Conservation (phyloP, 2,329 filamentous ascomycete genomes). For the Pyricularia grisea region DNA sequence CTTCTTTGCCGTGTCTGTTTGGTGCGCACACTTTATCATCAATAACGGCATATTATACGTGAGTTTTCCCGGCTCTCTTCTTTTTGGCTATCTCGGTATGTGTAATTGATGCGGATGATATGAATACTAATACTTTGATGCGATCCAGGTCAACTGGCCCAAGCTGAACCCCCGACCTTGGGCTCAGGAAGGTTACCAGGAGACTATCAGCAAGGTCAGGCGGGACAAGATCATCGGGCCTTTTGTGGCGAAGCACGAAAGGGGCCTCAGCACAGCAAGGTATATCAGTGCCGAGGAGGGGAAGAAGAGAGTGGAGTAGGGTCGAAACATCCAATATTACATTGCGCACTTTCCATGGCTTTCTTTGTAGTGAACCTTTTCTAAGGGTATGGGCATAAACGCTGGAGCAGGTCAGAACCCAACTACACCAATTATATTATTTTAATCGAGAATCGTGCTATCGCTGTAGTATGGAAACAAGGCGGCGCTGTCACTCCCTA, state of each 20-base stretch:
- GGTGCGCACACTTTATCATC: conserved; percentile 69
- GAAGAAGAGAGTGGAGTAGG: conserved; percentile 91
- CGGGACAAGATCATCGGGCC: conserved; percentile 75
- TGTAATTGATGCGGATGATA: background rate
- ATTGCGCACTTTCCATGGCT: background rate
- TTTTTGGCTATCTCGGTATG: background rate
- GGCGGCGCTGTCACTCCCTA: background rate
- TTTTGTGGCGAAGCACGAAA: conserved; percentile 65
- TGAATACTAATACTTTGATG: background rate
- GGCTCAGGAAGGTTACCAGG: conserved; percentile 79
- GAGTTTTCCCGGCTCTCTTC: conserved; percentile 32
- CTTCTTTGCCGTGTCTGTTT: conserved; percentile 61
- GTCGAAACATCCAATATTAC: background rate
- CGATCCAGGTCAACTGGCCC: conserved; percentile 83
- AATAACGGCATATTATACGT: conserved; percentile 89
- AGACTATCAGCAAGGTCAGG: conserved; percentile 72
- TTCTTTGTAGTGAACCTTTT: background rate
- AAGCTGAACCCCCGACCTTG: conserved; percentile 86
- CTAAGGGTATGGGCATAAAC: background rate
- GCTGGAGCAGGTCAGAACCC: background rate
- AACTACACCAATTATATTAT: background rate
- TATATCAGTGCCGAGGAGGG: conserved; percentile 88
- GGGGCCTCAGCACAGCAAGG: conserved; percentile 73
- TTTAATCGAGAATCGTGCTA: background rate
- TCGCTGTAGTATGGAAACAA: background rate